Base-by-base conservation (phyloP, 1,284 basidiomycete species). In the Xerocomus amazonicus region DNA sequence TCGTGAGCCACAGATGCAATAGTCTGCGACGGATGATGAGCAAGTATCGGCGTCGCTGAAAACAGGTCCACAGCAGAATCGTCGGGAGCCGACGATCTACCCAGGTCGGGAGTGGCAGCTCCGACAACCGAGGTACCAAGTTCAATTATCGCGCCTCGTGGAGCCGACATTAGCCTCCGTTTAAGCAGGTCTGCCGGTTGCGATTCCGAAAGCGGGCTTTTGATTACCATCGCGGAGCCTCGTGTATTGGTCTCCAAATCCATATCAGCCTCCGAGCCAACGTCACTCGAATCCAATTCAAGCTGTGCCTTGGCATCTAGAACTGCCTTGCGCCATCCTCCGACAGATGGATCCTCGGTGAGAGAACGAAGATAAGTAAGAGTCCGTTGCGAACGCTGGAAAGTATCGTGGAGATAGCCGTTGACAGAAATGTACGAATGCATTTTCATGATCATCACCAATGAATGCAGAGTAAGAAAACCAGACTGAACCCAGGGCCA, bases 401-500 rank as follows among this genome's bases (percentile, higher is more conserved):
- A 68, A 16, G 83, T 75, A 9, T 73, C 69, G 53, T 90, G 81
- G 42, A 97, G 82, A 63, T 90, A 83, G 6, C 95, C 92, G 63
- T 98, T 98, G 49, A 90, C 81, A 27, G 84, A 80, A 70, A 92
- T 83, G 70, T 98, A 99, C 14, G 93, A 97, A 71, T 98, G 94
- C 76, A 97, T 83, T 69, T 97, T 97, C 93, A 97, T 97, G 59
- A 96, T 81, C 85, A 96, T 88, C 50, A 84, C 85, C 8, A 97
- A 72, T 12, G 87, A 83, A 67, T 95, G 96, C n/a, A 98, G 72
- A 0, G 93, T 95, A 46, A 98, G 76, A 71, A 94, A 98, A 8
- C 95, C 95, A 0, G 92, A 92, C 68, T 99, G 96, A 2, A 98
- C 95, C 95, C 96, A 97, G 34, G 92, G 93, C 95, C 94, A 98